Evolutionary conservation across 306 rosid species (phyloP).

Genomic region (Cyclanthera cordifolia): DNA sequence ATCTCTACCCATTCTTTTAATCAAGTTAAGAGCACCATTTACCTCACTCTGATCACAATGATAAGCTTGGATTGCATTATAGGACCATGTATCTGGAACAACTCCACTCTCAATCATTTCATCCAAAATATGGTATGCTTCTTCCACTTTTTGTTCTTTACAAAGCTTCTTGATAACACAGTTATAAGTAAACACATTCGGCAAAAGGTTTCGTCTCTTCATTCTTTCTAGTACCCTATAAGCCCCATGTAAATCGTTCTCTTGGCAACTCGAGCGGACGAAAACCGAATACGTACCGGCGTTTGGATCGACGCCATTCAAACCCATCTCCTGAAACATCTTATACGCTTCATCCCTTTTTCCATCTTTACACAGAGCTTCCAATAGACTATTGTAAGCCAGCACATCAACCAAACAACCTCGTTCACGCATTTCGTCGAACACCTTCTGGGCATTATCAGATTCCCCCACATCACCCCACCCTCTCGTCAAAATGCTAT

Average conservation of each 20-base stretch:
- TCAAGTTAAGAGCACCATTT: conserved; percentile 48
- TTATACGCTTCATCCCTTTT: conserved; percentile 46
- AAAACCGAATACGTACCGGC: conserved; percentile 66
- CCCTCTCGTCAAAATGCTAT: conserved; percentile 67
- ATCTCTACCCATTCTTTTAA: conserved; percentile 55
- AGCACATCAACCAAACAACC: conserved; percentile 51
- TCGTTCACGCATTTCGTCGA: conserved; percentile 55
- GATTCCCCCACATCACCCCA: conserved; percentile 64
- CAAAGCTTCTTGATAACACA: conserved; percentile 63
- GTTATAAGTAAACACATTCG: conserved; percentile 68
- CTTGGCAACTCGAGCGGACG: conserved; percentile 48
- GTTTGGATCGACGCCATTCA: conserved; percentile 44
- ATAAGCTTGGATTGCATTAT: conserved; percentile 66
- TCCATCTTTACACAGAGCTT: conserved; percentile 65
- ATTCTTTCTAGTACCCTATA: conserved; percentile 60
- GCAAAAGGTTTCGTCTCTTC: conserved; percentile 42
- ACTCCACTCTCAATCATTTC: conserved; percentile 66
- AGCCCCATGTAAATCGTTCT: conserved; percentile 52
- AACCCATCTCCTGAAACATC: conserved; percentile 37
- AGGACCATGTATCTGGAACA: conserved; percentile 68
- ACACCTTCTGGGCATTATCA: conserved; percentile 45
- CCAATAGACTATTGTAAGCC: conserved; percentile 56
- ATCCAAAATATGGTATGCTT: conserved; percentile 72
- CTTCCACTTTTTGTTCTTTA: conserved; percentile 61
- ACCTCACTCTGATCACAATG: conserved; percentile 81